Conservation (phyloP, 148 eudicot genomes). For the Vaccinium vitisidaea region DNA sequence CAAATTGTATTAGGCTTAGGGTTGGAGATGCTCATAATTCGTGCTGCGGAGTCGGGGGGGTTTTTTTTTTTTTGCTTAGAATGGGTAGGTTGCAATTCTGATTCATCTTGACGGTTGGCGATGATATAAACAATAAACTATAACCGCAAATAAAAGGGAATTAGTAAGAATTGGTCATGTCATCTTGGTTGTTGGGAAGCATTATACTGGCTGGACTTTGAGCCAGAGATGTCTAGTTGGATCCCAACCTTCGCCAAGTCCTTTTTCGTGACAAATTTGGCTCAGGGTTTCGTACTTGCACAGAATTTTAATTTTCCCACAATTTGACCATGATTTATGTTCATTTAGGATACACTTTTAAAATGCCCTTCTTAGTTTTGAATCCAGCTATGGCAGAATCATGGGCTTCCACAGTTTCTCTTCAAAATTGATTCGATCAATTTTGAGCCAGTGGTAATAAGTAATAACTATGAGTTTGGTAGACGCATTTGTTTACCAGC, state of each 20-base stretch:
- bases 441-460: neutral
- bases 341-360: neutral
- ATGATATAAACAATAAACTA: neutral
- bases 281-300: too few species aligned
- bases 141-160: neutral
- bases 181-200: neutral
- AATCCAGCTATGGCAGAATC: neutral
- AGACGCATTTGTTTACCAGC: neutral
- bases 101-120: neutral
- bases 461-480: neutral
- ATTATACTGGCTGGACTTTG: neutral
- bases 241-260: neutral
- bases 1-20: too few species aligned
- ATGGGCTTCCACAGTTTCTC: neutral
- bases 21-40: too few species aligned
- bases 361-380: neutral
- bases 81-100: neutral
- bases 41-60: neutral
- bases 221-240: neutral
- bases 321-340: too few species aligned
- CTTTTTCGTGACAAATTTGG: neutral
- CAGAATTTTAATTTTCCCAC: too few species aligned
- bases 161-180: neutral
- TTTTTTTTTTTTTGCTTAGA: neutral
- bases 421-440: neutral